Base-by-base conservation (phyloP, 2,329 filamentous ascomycete species). In the Sphaerulina populicola region DNA sequence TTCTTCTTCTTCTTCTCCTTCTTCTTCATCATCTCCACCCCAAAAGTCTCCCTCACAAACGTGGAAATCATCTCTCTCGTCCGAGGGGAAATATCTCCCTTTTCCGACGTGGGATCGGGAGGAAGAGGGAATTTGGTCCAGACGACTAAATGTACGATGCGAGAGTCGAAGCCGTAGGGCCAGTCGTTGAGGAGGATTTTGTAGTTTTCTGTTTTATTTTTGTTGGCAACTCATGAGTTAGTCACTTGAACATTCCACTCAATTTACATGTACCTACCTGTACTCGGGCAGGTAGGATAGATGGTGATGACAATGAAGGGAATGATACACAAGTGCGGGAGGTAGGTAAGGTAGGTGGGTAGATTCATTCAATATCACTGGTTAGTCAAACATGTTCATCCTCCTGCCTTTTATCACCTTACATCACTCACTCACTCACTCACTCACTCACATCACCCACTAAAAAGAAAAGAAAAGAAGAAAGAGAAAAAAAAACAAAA, bases 101-200 rank as follows among this genome's bases (percentile, higher is more conserved):
- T 52, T 6, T 38, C 40, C 0, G 81, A 72, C 14, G 71, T 72
- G 0, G 79, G 68, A 60, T 93, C 83, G 51, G 89, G 85, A 47
- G 81, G 76, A 21, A 96, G 73, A 43, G 78, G 75, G 63, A 94
- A 95, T 69, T 95, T 95, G 43, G 86, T 93, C 91, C 91, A 97
- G 10, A 95, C 81, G 4, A 95, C 87, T 2, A 96, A 74, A 66
- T 96, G 91, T 12, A 87, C 79, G 57, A 95, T 90, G 46, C 78
- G 76, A 42, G 73, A 65, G 61, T 93, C 88, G 47, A 96, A 75
- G 0, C 88, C 89, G 64, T 96, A 97, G 0, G 91, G 91, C 87
- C 89, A 96, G 74, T 97, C 90, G 65, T 97, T 97, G 70, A 79
- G 80, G 37, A 95, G 68, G 43, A 94, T 82, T 67, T 82, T 88